Evolutionary conservation across 116 monocot genomes (phyloP).

Genomic region (Zostera marina): DNA sequence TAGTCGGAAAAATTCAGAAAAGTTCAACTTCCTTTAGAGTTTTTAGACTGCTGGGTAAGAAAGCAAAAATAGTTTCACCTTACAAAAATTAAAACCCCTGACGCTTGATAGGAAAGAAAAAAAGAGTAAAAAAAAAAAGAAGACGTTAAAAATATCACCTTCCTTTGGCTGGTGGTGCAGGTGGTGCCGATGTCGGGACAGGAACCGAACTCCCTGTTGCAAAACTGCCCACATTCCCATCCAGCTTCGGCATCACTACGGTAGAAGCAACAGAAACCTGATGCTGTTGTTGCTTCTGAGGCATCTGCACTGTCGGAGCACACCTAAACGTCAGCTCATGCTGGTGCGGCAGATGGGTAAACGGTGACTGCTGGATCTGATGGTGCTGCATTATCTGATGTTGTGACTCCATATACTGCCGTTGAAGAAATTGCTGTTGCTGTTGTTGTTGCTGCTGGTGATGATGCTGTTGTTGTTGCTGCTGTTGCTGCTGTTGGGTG

Average conservation of each 20-base stretch:
- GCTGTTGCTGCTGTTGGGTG: slow-evolving; percentile 7
- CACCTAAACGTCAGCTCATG: slow-evolving; percentile 20
- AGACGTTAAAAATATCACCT: slow-evolving; percentile 2
- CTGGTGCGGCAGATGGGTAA: slow-evolving; percentile 13
- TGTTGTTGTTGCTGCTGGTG: slow-evolving; percentile 10
- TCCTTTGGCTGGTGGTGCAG: slow-evolving; percentile 6
- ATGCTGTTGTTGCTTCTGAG: slow-evolving; percentile 5
- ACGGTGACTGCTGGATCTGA: slow-evolving; percentile 13
- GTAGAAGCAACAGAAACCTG: background rate
- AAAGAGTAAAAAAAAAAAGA: background rate
- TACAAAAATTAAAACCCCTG: too few species aligned
- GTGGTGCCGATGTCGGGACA: too few species aligned
- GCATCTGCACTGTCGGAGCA: slow-evolving; percentile 7
- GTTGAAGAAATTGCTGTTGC: slow-evolving; percentile 12
- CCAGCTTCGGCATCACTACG: slow-evolving; percentile 5
- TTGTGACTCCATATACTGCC: slow-evolving; percentile 7
- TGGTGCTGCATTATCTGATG: slow-evolving; percentile 9
- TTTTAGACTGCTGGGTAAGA: too few species aligned
- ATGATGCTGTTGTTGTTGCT: slow-evolving; percentile 1
- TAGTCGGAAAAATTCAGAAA: too few species aligned
- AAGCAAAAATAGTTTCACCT: too few species aligned
- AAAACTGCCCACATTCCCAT: background rate
- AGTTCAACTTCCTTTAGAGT: too few species aligned
- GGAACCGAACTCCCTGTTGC: slow-evolving; percentile 3
- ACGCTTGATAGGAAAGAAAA: too few species aligned